phyloP scores from a whole-genome alignment of 306 rosid genomes.

The Quercus mongolica region DNA sequence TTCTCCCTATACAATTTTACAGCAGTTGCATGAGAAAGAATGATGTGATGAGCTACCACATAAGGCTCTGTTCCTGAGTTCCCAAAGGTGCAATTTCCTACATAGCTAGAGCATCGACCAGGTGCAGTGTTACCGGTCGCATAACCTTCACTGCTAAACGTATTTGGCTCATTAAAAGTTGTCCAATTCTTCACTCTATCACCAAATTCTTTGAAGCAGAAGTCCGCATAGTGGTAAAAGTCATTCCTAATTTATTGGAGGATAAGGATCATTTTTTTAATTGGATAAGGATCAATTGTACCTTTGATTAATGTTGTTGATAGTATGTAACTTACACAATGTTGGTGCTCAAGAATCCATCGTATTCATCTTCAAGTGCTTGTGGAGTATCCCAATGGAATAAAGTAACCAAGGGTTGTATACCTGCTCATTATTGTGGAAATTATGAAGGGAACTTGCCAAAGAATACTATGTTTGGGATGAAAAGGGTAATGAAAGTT shows the following conservation, averaged over 20 bases:
- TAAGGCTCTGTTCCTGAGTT: conserved; percentile 50
- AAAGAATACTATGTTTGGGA: background rate
- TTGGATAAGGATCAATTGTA: no score
- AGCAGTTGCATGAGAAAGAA: conserved; percentile 48
- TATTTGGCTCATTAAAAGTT: conserved; percentile 61
- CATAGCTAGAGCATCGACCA: conserved; percentile 44
- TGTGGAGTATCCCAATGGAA: conserved; percentile 65
- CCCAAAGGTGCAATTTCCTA: conserved; percentile 41
- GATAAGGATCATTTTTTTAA: no score
- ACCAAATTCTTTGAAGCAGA: conserved; percentile 65
- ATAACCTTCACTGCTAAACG: conserved; percentile 32
- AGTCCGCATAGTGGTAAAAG: conserved; percentile 48
- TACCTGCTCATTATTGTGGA: conserved; percentile 13
- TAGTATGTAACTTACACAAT: conserved; percentile 37
- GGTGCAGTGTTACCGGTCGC: conserved; percentile 45
- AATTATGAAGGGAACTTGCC: background rate
- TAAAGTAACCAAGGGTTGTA: conserved; percentile 55
- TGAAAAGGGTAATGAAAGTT: background rate
- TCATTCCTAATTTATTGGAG: conserved; percentile 37
- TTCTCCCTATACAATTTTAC: conserved; percentile 32
- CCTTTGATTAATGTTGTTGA: background rate
- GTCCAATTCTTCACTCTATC: conserved; percentile 73
- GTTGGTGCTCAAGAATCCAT: conserved; percentile 50
- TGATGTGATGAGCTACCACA: conserved; percentile 30
- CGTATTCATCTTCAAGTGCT: conserved; percentile 51